phyloP scores from a whole-genome alignment of 148 eudicot species.

The Cornus controversa region DNA sequence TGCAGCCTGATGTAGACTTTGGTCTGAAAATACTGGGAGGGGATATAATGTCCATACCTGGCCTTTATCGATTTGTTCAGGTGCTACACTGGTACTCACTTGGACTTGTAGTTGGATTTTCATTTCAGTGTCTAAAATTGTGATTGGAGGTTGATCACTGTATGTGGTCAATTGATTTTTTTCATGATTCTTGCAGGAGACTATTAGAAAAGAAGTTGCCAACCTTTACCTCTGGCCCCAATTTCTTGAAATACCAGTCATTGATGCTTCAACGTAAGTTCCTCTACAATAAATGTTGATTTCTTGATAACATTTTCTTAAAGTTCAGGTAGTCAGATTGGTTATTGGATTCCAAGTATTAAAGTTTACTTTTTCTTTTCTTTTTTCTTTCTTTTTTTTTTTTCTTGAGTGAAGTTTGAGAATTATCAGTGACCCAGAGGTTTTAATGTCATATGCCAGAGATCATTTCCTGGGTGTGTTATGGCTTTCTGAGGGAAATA shows the following conservation, averaged over 20 bases:
- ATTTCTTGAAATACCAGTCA: constrained; percentile 71
- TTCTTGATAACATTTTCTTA: too few species aligned
- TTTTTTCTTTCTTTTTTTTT: too few species aligned
- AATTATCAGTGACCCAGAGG: too few species aligned
- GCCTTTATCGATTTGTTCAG: constrained; percentile 86
- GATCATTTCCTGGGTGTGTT: too few species aligned
- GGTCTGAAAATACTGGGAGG: constrained; percentile 83
- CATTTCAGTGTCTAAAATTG: background rate
- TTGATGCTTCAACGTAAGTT: constrained; percentile 72
- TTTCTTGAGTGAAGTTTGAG: too few species aligned
- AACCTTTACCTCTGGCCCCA: constrained; percentile 91
- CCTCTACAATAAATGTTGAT: background rate
- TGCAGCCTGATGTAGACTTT: constrained; percentile 88
- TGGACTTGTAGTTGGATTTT: background rate
- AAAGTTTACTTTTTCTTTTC: too few species aligned
- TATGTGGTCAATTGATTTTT: background rate
- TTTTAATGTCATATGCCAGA: too few species aligned
- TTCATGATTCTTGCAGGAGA: constrained; percentile 48
- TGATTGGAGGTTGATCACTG: background rate
- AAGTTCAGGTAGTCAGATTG: too few species aligned
- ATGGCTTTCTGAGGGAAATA: too few species aligned
- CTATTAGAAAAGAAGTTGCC: constrained; percentile 71
- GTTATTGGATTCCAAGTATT: too few species aligned
- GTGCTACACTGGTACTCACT: constrained; percentile 25
- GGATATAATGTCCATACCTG: constrained; percentile 91